These are phyloP conservation scores for Dalbergia cochinchinensis DNA, from an alignment of 306 rosid genomes.

Conservation along the genomic window DNA sequence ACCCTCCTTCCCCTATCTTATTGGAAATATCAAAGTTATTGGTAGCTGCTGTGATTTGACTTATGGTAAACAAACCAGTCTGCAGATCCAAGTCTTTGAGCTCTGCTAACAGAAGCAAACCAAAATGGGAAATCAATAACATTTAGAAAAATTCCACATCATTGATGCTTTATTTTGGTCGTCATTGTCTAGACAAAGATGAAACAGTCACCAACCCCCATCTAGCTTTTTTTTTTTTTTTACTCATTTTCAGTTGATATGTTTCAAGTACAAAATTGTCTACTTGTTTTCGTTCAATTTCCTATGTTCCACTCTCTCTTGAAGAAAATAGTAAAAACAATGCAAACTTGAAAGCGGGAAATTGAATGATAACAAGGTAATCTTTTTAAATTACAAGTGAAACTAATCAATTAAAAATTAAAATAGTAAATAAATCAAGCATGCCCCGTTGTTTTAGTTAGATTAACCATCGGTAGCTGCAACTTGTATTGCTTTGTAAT, in stretches of 20 bases:
- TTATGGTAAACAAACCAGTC: slow-evolving; percentile 22
- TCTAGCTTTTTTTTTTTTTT: too few relatives aligned
- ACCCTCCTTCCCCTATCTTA: slow-evolving; percentile 71
- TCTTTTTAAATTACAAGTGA: too few relatives aligned
- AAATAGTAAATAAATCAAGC: too few relatives aligned
- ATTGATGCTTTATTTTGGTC: neutral
- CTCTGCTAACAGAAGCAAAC: slow-evolving; percentile 33
- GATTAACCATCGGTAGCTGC: neutral
- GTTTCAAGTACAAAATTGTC: too few relatives aligned
- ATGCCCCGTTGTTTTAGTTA: neutral
- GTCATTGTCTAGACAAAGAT: neutral
- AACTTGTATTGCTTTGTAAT: neutral
- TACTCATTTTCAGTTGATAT: too few relatives aligned
- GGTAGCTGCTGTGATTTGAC: slow-evolving; percentile 33
- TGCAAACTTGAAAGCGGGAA: too few relatives aligned
- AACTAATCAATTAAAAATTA: too few relatives aligned
- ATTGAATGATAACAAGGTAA: too few relatives aligned
- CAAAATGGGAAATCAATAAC: neutral
- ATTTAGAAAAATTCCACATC: neutral
- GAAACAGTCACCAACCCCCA: too few relatives aligned
- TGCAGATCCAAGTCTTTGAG: slow-evolving; percentile 42
- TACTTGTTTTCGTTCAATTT: too few relatives aligned
- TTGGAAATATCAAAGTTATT: slow-evolving; percentile 30
- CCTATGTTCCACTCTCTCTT: too few relatives aligned
- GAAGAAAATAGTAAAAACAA: too few relatives aligned